Evolutionary conservation across 306 rosid species (phyloP), one percentile per base, ranked within the genome.

Genomic region (Vigna reflexopilosa): DNA sequence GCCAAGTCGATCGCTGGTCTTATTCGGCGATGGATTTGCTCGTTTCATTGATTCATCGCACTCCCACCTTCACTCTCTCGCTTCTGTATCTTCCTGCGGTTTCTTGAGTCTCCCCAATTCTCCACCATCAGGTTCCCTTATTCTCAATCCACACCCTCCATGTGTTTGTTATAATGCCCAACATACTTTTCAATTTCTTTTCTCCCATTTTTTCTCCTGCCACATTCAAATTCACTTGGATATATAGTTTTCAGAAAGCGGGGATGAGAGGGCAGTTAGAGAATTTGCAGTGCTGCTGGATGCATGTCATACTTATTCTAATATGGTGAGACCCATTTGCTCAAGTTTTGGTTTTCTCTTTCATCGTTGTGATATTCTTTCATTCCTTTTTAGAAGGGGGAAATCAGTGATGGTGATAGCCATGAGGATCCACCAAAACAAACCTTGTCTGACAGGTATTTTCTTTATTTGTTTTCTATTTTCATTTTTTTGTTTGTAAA

Each of bases 241-340:
- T 80, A 47, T 83, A 54, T 86, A 85, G 88, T 85, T 89, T 88
- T 83, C 99, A 96, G 98, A 91, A 86, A 88, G 78, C 81, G 90
- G 91, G 80, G 94, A 91, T 70, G 93, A 87, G 76, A 89, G 99
- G 84, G 74, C 83, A n/a, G 88, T 90, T 22, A 86, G 94, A 83
- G 99, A 93, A 86, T 88, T 90, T 82, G 91, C 93, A 10, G 76
- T 87, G 14, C 85, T 96, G 71, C 78, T 93, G 47, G 98, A 95
- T 86, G 87, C 92, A 28, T 83, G 32, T 15, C 92, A 90, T 79
- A 34, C 84, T 45, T 54, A 66, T 66, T 76, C 69, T 51, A 64
- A 81, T 57, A 22, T 26, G 80, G 97, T 91, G 82, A 85, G 87
- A 50, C 65, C 22, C 76, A 51, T 48, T 22, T 63, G 4, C 77